Conservation (phyloP, 2,329 filamentous ascomycete species). For the Cladobotryum protrusum region DNA sequence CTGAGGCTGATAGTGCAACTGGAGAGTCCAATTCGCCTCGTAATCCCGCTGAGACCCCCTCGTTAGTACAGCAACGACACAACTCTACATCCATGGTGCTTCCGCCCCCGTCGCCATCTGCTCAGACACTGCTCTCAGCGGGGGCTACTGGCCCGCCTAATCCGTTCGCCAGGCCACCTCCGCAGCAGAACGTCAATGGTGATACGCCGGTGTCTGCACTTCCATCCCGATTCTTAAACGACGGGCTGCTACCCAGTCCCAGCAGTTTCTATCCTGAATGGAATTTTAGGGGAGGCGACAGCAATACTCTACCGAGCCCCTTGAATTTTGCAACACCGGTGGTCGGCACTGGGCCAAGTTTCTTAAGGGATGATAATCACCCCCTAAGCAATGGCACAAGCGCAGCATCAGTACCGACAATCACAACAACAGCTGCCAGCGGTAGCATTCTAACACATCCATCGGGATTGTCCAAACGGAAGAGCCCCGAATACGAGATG, state of each 20-base stretch:
- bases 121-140: conserved; percentile 77
- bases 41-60: conserved; percentile 52
- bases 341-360: conserved; percentile 55
- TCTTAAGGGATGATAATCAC: conserved; percentile 50
- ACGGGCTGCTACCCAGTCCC: conserved; percentile 81
- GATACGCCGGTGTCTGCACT: conserved; percentile 84
- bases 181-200: conserved; percentile 55
- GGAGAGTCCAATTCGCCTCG: conserved; percentile 63
- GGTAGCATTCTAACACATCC: neutral
- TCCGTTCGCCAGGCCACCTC: conserved; percentile 83
- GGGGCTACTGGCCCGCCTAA: conserved; percentile 91
- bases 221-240: conserved; percentile 83
- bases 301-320: conserved; percentile 85
- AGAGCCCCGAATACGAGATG: conserved; percentile 47
- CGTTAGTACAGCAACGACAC: conserved; percentile 45
- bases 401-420: conserved; percentile 8
- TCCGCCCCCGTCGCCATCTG: conserved; percentile 87
- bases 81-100: conserved; percentile 67
- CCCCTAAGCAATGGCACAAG: conserved; percentile 14
- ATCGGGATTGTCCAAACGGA: conserved; percentile 39
- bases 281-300: conserved; percentile 67
- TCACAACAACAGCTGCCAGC: conserved; percentile 12
- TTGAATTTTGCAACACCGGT: conserved; percentile 86
- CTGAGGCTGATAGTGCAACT: conserved; percentile 67
- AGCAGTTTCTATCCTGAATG: conserved; percentile 91